These are phyloP conservation scores for Aspergillus affinis DNA, from an alignment of 495 filamentous ascomycete species.

Conservation along the genomic window DNA sequence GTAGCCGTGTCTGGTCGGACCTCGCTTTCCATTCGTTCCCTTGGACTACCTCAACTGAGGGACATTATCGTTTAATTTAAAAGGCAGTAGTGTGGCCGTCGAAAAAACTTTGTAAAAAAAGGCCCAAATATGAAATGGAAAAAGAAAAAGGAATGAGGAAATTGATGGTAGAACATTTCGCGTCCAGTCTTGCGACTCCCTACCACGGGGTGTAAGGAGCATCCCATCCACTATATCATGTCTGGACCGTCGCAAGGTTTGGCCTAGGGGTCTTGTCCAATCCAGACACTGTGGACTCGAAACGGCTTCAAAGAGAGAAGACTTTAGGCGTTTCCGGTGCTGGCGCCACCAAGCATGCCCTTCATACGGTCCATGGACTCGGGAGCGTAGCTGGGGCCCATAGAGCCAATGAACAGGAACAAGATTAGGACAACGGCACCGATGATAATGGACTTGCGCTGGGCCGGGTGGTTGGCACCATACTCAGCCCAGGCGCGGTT, in stretches of 20 bases:
- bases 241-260: background rate
- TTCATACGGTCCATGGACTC: conserved; percentile 41
- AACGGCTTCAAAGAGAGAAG: background rate
- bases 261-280: background rate
- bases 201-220: background rate
- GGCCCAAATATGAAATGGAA: conserved; percentile 12
- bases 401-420: conserved; percentile 65
- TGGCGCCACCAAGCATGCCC: conserved; percentile 43
- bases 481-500: conserved; percentile 82
- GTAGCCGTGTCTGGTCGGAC: conserved; percentile 28
- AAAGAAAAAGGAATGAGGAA: conserved; percentile 6
- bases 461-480: conserved; percentile 67
- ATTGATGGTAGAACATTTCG: background rate
- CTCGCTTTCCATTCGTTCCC: conserved; percentile 9
- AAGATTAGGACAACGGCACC: conserved; percentile 59
- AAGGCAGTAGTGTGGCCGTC: background rate
- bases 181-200: background rate
- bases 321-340: conserved; percentile 37
- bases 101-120: conserved; percentile 10
- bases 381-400: conserved; percentile 50
- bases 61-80: conserved; percentile 20
- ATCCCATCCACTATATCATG: background rate
- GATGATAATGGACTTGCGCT: conserved; percentile 74
- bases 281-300: conserved; percentile 2
- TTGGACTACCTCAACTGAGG: conserved; percentile 11